Evolutionary conservation across 176 grass and related monocot genomes (phyloP).

Genomic region (Musa itinerans): DNA sequence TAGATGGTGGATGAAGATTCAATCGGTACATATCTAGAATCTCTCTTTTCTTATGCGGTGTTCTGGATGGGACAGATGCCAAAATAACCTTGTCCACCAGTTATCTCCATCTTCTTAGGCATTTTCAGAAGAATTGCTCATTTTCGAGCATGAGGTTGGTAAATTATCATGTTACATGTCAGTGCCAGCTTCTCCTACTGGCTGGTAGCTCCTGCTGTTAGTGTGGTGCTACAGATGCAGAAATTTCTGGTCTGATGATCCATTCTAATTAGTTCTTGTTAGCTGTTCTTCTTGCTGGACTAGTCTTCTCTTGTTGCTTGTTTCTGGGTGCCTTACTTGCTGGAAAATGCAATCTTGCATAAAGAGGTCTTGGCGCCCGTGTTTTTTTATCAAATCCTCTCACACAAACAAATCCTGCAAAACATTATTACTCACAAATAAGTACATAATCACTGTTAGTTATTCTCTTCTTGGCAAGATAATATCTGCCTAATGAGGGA

Average conservation of each 20-base stretch:
- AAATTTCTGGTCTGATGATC: background rate
- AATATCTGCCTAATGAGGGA: no score
- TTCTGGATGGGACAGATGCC: background rate
- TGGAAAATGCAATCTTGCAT: constrained; percentile 56
- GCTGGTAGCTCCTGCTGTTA: background rate
- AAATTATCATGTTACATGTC: background rate
- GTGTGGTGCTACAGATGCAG: background rate
- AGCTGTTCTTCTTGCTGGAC: background rate
- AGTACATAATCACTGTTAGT: background rate
- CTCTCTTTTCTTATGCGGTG: background rate
- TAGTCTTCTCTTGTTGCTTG: constrained; percentile 26
- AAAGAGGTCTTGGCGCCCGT: constrained; percentile 54
- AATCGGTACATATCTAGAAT: background rate
- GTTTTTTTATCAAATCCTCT: constrained; percentile 53
- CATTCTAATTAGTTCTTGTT: constrained; percentile 27
- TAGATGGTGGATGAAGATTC: background rate
- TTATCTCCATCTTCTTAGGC: background rate
- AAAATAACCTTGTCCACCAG: background rate
- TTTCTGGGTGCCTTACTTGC: constrained; percentile 38
- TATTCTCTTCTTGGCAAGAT: background rate
- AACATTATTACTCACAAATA: background rate
- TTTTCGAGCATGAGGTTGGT: background rate
- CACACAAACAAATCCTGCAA: constrained; percentile 53
- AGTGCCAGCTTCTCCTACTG: background rate
- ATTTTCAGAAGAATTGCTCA: background rate